Base-by-base conservation (phyloP, 768 basidiomycete species). In the Auriscalpium microsporum region DNA sequence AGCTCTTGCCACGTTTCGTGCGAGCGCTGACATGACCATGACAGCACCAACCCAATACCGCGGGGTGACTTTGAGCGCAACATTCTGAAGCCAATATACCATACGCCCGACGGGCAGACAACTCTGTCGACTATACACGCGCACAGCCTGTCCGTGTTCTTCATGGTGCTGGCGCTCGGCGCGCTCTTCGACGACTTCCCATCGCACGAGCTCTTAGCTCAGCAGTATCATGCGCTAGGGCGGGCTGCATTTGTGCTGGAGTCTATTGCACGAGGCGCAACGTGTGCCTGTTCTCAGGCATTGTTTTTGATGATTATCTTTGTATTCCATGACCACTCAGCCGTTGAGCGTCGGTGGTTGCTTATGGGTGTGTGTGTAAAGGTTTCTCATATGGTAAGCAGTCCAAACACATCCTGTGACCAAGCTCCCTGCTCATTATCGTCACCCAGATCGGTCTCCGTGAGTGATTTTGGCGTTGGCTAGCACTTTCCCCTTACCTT, bases 101-200 rank as follows among this genome's bases (percentile, higher is more conserved):
- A 68, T 23, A 51, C 62, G 19, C 61, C 68, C 16, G 68, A 67
- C 11, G 64, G 46, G 16, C 40, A 63, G 38, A 61, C 67, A 8
- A 68, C 62, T 47, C 57, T 75, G 17, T 67, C 75, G 42, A 49
- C 48, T 16, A 23, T 78, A 19, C 75, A 79, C 52, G 69, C 78
- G 1, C 77, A 82, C 53, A 66, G 70, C 33, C 71, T 83, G 36
- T 71, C 80, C 16, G 72, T 79, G 17, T 76, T 83, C 65, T 81
- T 81, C 64, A 72, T 76, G 54, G 54, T 80, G 35, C 63, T 83
- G 6, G 75, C 77, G 4, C 72, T 73, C 37, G 82, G 80, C 8
- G 62, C 69, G 16, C 63, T 78, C 8, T 77, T 75, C 57, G 78
- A 81, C 5, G 23, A 28, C 23, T 28, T 2, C 23, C 23, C 23